A percentile compares a stretch with the other conserved stretches of the same genome.
Evolutionary conservation across 768 basidiomycete genomes (phyloP).

Genomic region (Ramaria sp.): DNA sequence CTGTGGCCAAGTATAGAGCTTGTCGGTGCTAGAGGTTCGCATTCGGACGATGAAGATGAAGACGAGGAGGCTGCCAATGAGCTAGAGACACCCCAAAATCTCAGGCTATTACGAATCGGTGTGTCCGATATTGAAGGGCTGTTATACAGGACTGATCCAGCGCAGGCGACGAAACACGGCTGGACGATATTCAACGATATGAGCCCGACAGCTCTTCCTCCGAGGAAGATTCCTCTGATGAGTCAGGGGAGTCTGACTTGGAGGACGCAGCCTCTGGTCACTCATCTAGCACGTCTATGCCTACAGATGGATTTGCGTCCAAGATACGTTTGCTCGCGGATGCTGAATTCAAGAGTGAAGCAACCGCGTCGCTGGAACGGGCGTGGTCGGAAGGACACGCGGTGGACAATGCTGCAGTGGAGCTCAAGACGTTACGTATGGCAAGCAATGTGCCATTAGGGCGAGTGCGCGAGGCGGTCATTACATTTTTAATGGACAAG

Average conservation of each 20-base stretch:
- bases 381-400: constrained; percentile 88
- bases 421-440: constrained; percentile 94
- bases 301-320: constrained; percentile 24
- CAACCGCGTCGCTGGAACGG: constrained; percentile 76
- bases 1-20: constrained; percentile 58
- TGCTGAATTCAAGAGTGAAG: constrained; percentile 66
- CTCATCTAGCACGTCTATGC: constrained; percentile 28
- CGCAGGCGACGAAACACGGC: constrained; percentile 46
- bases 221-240: constrained; percentile 29
- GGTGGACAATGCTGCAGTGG: constrained; percentile 87
- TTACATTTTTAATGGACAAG: constrained; percentile 69
- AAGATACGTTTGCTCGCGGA: constrained; percentile 30
- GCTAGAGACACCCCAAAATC: constrained; percentile 49
- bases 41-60: constrained; percentile 37
- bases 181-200: constrained; percentile 43
- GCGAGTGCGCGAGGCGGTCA: constrained; percentile 81
- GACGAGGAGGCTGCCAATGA: constrained; percentile 45
- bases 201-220: constrained; percentile 40
- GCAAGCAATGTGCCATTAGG: constrained; percentile 85
- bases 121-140: constrained; percentile 7
- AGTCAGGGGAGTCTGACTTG: constrained; percentile 24
- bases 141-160: not conserved
- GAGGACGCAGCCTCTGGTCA: constrained; percentile 29
- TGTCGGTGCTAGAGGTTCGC: constrained; percentile 3
- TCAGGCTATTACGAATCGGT: constrained; percentile 71